Evolutionary conservation across 140 eudicot genomes (phyloP), one percentile per base, ranked within the genome.

Genomic region (Bidens hawaiensis): DNA sequence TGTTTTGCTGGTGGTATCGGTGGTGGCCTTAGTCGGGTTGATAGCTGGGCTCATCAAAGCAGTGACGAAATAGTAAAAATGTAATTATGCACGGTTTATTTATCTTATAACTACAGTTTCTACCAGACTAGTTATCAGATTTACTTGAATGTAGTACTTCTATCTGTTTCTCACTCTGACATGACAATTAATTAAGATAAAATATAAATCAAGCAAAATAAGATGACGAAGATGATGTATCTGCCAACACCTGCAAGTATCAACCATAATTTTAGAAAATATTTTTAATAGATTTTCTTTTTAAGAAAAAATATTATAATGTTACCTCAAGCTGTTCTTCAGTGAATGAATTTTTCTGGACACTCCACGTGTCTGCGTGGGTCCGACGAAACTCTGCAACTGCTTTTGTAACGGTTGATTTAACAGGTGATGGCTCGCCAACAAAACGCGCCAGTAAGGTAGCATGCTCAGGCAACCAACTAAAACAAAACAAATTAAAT

Each of bases 401-500:
- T 9, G 99, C 99, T 81, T 93, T 88, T 72, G 99, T 93, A 31
- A 88, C 99, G 0, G 99, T 88, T 11, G 99, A 85, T 76, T 83
- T 93, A 33, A 93, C 82, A 58, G 99, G 96, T 49, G 99, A 85
- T 17, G 95, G 85, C 73, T 88, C 99, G 14, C 89, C 83, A 48
- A 88, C 99, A 62, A 93, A 93, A 5, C 79, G 90, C 43, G 99
- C 96, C 69, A 93, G 75, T 67, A 93, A 75, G 28, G 99, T 93
- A 36, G 93, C 99, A 62, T 93, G 96, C 61, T 82, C 99, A 31
- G 99, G 99, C 81, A 93, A 73, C 99, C 99, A 93, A 71, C 99
- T 93, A 88, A 43, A 84, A 73, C 49, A 75, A 71, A 21, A 67
- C 7, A 48, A 52, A 16, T 6, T 26, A 47, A 18, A 53, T 10